Percentiles rank a stretch among this genome's conserved stretches.
These are phyloP conservation scores for Rhizomucor pusillus DNA, from an alignment of 371 early-diverging fungal species.

Conservation along the genomic window DNA sequence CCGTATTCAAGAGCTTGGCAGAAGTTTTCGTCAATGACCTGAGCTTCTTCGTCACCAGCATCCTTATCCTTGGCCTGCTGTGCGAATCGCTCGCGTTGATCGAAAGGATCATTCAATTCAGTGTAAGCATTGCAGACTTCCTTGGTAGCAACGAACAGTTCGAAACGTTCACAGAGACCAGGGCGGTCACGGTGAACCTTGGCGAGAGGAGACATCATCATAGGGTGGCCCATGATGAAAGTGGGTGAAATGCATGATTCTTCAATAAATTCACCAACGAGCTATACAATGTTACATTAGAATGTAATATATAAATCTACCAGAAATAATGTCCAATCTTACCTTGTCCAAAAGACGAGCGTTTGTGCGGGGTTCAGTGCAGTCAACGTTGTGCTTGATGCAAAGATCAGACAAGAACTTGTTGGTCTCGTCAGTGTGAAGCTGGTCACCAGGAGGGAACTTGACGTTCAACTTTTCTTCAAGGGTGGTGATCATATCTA, in stretches of 20 bases:
- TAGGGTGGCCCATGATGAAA: constrained; percentile 98
- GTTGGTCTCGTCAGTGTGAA: constrained; percentile 81
- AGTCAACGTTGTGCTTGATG: constrained; percentile 89
- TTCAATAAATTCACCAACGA: constrained; percentile 98
- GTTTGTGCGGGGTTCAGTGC: constrained; percentile 93
- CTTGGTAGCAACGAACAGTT: constrained; percentile 99
- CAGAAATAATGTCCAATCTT: background rate
- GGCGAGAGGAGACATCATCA: constrained; percentile 99
- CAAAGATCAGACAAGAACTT: constrained; percentile 91
- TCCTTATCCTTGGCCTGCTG: constrained; percentile 97
- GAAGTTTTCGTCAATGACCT: constrained; percentile 98
- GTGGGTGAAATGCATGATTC: constrained; percentile 94
- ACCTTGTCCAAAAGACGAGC: constrained; percentile 95
- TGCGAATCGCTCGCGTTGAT: constrained; percentile 96
- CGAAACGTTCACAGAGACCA: constrained; percentile 99
- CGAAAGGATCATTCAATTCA: constrained; percentile 98
- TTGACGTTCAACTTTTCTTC: constrained; percentile 87
- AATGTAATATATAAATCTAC: too few species aligned
- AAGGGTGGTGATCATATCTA: constrained; percentile 93
- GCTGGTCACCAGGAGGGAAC: constrained; percentile 87
- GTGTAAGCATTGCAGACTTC: constrained; percentile 99
- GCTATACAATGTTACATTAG: constrained; percentile 25
- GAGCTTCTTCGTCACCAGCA: constrained; percentile 99
- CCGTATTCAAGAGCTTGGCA: constrained; percentile 98
- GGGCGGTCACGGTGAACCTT: constrained; percentile 93